Evolutionary conservation across 2,329 filamentous ascomycete species (phyloP), one percentile per base, ranked within the genome.

Genomic region (Microdochium bolleyi): DNA sequence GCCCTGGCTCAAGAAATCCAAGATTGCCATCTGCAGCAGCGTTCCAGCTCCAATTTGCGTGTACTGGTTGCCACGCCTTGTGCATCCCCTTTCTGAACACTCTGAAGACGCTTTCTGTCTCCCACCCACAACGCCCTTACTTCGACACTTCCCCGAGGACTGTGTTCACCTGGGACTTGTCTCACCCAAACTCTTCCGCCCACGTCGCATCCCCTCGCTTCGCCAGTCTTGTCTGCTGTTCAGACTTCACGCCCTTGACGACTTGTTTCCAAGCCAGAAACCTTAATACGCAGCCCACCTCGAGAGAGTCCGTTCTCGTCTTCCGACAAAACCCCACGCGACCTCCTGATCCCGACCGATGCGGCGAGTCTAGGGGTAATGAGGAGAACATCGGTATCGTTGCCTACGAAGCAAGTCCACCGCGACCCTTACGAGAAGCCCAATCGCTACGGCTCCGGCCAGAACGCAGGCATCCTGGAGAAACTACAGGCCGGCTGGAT

Each of bases 371-470:
- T 58, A 50, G 62, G 58, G 58, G 64, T 59, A 68, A 86, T 86
- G 83, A 79, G 82, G 76, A 82, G 80, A 72, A 80, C 80, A 66
- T 84, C 81, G 57, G 79, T 83, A 56, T 84, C 82, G 64, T 68
- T 84, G 67, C 80, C 82, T 66, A 83, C 79, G 37, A 80, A 81
- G 71, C 78, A 82, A 64, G 69, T 73, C 64, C 74, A 72, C 62
- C 72, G 75, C 77, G 83, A 86, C 64, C 81, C 80, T 57, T 71
- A 81, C 80, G 83, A 86, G 70, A 86, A 86, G 65, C 76, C 78
- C 62, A 79, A 74, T 63, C 79, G 83, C 62, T 85, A 85, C 72
- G 70, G 72, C 61, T 60, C 67, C 58, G 68, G 72, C 61, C 70
- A 73, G 59, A 72, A 74, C 60, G 65, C 68, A 62, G 72, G 71